Evolutionary conservation across 164 flowering plant genomes (phyloP), one percentile per base, ranked within the genome.

Genomic region (Annona cherimola): DNA sequence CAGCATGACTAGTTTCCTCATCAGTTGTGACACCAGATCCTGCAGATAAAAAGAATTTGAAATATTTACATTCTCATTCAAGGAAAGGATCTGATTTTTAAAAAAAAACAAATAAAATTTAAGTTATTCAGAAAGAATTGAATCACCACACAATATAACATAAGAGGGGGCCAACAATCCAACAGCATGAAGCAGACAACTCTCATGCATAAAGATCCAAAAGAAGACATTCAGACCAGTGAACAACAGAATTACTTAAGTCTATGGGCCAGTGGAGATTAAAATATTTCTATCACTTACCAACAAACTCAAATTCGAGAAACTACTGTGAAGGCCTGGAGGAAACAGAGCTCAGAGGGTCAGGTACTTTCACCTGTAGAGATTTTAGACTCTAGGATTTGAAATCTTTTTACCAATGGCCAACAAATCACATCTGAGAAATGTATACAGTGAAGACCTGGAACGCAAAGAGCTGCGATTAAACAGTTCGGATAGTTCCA

Each of bases 1-100:
- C 95, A 71, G 93, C 87, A 84, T 90, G 85, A 76, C 89, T 82
- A 59, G 98, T 91, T 89, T 88, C 85, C 3, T 81, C 76, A 84
- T 91, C 98, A 74, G 92, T 88, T 76, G 88, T 84, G 68, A 91
- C 83, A 67, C 98, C 97, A 63, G 96, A 84, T 8, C 81, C 97
- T 95, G 86, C 79, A 78, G 42, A 61, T n/a, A 42, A 5, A 9
- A 42, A 44, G 20, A 42, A 60, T 61, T 60, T 60, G 39, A 43
- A 26, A 35, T n/a, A n/a, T n/a, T 64, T 64, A 64, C n/a, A 40
- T 50, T 50, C 14, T 50, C 14, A 50, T 9, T 16, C 57, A 50
- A 11, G 14, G 14, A 50, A 16, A 50, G 9, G 6, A 11, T 8
- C 57, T 50, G 57, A 2, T 5, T 50, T 50, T 16, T 50, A 3